These are phyloP conservation scores for Dryas drummondii DNA, from an alignment of 306 rosid genomes.

Conservation along the genomic window DNA sequence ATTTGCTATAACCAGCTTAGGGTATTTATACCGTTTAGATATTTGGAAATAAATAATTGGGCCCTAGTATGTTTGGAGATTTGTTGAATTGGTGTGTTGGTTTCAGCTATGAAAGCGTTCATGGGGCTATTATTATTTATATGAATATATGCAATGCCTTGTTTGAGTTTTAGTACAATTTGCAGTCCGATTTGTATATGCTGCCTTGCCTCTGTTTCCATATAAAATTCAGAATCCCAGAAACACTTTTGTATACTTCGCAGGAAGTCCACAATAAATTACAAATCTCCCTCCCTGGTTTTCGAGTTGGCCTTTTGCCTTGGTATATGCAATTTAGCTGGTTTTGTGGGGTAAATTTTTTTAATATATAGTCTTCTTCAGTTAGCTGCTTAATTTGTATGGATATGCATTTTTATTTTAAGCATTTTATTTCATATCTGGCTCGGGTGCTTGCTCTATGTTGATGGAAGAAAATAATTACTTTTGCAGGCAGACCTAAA, in stretches of 20 bases:
- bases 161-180: not conserved
- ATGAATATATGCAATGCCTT: not conserved
- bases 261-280: too few relatives aligned
- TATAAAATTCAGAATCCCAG: not conserved
- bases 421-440: not conserved
- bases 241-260: too few relatives aligned
- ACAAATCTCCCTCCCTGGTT: too few relatives aligned
- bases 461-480: conserved; percentile 7
- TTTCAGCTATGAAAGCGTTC: not conserved
- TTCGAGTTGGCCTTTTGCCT: not conserved
- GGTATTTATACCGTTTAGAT: not conserved
- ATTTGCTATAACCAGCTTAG: not conserved
- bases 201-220: too few relatives aligned
- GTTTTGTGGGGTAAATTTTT: not conserved
- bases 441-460: not conserved
- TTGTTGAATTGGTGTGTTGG: not conserved
- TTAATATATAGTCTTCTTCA: not conserved
- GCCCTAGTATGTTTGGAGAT: not conserved
- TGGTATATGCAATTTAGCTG: not conserved
- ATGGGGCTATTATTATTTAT: not conserved
- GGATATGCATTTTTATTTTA: not conserved
- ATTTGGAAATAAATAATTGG: not conserved
- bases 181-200: not conserved
- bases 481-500: conserved; percentile 71
- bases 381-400: not conserved